Conservation (phyloP, 2,329 filamentous ascomycete genomes). For the Arachnomyces sp. region DNA sequence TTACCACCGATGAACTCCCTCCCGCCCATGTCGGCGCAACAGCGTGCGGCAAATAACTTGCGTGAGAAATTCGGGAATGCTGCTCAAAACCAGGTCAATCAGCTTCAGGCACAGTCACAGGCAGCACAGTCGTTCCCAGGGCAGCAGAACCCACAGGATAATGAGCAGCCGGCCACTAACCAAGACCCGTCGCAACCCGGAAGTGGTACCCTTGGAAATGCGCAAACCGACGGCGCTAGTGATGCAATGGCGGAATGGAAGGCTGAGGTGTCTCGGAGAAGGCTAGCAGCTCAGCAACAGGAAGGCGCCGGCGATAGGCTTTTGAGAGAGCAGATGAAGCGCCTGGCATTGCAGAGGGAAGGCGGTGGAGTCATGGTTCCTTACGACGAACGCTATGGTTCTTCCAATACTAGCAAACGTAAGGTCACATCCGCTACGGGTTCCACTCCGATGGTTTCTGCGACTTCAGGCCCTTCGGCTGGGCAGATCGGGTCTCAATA, state of each 20-base stretch:
- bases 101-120: conserved; percentile 36
- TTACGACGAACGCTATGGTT: conserved; percentile 29
- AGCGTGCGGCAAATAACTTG: conserved; percentile 47
- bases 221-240: conserved; percentile 69
- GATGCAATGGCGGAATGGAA: conserved; percentile 53
- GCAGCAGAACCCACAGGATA: conserved; percentile 33
- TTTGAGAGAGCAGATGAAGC: conserved; percentile 36
- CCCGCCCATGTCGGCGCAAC: conserved; percentile 37
- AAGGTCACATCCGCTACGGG: conserved; percentile 18
- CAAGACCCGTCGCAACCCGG: conserved; percentile 33
- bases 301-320: conserved; percentile 30
- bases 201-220: conserved; percentile 35
- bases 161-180: conserved; percentile 32
- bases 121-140: conserved; percentile 28
- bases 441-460: conserved; percentile 4
- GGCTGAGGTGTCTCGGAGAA: conserved; percentile 36
- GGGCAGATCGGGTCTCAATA: conserved; percentile 35
- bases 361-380: conserved; percentile 40
- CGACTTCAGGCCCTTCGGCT: conserved; percentile 13
- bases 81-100: conserved; percentile 36
- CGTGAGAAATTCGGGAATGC: conserved; percentile 40
- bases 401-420: conserved; percentile 32
- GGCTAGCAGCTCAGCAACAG: conserved; percentile 30
- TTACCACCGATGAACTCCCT: conserved; percentile 29
- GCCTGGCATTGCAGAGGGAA: conserved; percentile 36